phyloP scores from a whole-genome alignment of 2,329 filamentous ascomycete species.

The Coniochaeta ligniaria region DNA sequence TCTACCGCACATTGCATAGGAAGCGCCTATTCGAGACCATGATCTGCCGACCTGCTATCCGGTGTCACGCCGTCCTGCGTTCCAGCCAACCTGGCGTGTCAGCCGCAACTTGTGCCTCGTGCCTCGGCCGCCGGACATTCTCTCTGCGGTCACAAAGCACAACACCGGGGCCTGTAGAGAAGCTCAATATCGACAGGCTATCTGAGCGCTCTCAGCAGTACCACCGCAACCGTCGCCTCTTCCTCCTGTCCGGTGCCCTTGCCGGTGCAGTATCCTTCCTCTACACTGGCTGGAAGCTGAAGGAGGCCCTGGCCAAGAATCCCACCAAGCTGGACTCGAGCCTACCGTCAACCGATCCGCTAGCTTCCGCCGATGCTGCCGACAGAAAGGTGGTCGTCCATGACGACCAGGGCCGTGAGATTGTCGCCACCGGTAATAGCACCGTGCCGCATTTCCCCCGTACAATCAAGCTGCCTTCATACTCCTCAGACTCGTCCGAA shows the following conservation, averaged over 20 bases:
- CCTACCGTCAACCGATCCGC: conserved; percentile 32
- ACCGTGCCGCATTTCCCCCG: conserved; percentile 76
- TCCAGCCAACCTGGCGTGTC: conserved; percentile 6
- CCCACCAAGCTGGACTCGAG: conserved; percentile 33
- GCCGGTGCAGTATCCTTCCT: conserved; percentile 41
- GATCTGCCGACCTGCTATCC: conserved; percentile 19
- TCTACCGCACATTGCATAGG: background rate
- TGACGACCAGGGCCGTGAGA: conserved; percentile 62
- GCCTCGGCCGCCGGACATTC: conserved; percentile 25
- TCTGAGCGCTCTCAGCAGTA: conserved; percentile 39
- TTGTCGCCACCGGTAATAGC: conserved; percentile 74
- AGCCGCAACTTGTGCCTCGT: conserved; percentile 3
- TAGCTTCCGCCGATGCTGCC: conserved; percentile 40
- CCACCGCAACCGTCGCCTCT: conserved; percentile 41
- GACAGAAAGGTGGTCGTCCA: conserved; percentile 54
- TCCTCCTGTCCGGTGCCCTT: conserved; percentile 42
- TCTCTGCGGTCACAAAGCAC: conserved; percentile 16
- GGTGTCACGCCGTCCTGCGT: conserved; percentile 9
- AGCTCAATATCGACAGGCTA: conserved; percentile 42
- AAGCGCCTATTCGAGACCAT: conserved; percentile 10
- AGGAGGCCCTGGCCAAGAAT: conserved; percentile 24
- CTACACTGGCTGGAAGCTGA: conserved; percentile 47
- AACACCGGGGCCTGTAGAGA: conserved; percentile 30
- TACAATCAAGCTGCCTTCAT: conserved; percentile 54
- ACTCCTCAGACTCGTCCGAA: conserved; percentile 17